Evolutionary conservation across 73 alveolate species (phyloP), one percentile per base, ranked within the genome.

Genomic region (Paramecium pentaurelia): DNA sequence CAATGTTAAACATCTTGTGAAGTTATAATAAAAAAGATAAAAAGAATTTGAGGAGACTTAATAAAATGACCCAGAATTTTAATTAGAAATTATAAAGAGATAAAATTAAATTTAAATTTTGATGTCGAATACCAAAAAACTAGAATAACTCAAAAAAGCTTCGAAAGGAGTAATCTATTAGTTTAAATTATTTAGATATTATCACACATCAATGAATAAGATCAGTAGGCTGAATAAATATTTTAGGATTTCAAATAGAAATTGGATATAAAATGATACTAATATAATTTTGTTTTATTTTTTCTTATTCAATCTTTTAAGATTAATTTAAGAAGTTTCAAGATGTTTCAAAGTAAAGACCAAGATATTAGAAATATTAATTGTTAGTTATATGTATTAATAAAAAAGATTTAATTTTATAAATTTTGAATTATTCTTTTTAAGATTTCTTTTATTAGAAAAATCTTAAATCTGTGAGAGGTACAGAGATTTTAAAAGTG

Each of bases 41-140:
- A 75, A 36, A 38, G 88, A 75, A 42, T 75, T 75, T 37, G 60
- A 42, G 16, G 60, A 36, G 8, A 14, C n/a, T 9, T 20, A 75
- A 42, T 36, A 75, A 75, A 75, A 36, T 75, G 88, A 75, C 20
- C 37, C 88, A 30, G 88, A 75, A 75, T 75, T 75, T 38, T 42
- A 75, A 42, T 11, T 75, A 36, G 88, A 75, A n/a, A 75, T 75
- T 10, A 75, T 75, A 38, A 75, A 38, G 88, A 30, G 88, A 75
- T n/a, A 75, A 37, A 75, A 75, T 37, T 38, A 75, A 75, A 75
- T 75, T 16, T 42, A 30, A 25, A 20, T 37, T 22, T 75, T 75
- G 22, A 36, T 75, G 68, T 75, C 58, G 7, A 75, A 75, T 75
- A 38, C 88, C 12, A 75, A 75, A 60, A 75, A 75, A 22, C 47